Conservation (phyloP, 345 rosid species). For the Linum lewisii region DNA sequence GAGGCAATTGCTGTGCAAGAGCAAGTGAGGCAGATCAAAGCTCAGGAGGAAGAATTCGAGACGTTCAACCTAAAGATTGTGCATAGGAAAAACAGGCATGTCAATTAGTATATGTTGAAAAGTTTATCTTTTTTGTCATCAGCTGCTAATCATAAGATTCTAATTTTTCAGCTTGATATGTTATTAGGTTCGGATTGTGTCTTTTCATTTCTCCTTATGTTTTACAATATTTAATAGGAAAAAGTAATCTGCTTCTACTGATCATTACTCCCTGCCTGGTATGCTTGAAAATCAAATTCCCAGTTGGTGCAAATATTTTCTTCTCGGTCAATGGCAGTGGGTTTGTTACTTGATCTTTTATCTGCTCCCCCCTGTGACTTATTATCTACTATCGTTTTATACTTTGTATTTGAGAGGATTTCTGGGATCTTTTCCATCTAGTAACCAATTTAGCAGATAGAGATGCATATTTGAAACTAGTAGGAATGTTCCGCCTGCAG, state of each 20-base stretch:
- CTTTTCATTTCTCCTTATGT: background rate
- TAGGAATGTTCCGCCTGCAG: background rate
- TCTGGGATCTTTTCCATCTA: background rate
- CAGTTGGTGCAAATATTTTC: too few relatives aligned
- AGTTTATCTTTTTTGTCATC: background rate
- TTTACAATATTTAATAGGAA: too few relatives aligned
- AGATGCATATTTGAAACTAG: background rate
- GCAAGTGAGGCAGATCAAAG: slow-evolving; percentile 94
- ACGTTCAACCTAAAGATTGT: slow-evolving; percentile 95
- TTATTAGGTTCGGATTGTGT: background rate
- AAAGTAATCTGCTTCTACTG: too few relatives aligned
- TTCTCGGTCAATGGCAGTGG: too few relatives aligned
- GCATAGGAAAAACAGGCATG: slow-evolving; percentile 94
- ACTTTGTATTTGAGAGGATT: too few relatives aligned
- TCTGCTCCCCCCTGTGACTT: too few relatives aligned
- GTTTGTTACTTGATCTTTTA: too few relatives aligned
- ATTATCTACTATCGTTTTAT: too few relatives aligned
- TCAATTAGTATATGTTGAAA: slow-evolving; percentile 6
- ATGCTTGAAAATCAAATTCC: too few relatives aligned
- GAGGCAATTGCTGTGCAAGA: slow-evolving; percentile 94
- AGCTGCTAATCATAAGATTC: background rate
- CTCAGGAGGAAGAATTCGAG: slow-evolving; percentile 97
- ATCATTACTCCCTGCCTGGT: too few relatives aligned
- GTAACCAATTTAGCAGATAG: background rate
- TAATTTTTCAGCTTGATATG: background rate